Conservation (phyloP, 768 basidiomycete genomes). For the Leccinum variicolor region DNA sequence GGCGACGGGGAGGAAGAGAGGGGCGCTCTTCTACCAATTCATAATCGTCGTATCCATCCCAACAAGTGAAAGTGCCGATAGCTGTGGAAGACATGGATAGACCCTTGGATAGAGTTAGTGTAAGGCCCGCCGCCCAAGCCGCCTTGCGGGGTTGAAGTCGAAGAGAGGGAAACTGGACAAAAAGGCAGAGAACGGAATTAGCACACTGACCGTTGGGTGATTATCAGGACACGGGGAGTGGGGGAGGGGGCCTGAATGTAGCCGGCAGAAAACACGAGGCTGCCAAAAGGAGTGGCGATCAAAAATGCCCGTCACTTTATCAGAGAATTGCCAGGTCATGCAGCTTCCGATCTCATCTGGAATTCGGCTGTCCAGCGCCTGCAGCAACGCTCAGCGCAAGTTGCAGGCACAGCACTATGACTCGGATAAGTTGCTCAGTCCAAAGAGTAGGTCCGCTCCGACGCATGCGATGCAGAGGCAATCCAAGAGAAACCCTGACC, state of each 20-base stretch:
- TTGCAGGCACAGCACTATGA: not conserved
- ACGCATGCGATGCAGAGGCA: not conserved
- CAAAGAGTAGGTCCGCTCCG: no score
- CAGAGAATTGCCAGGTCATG: constrained; percentile 9
- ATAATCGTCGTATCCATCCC: constrained; percentile 30
- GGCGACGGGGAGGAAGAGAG: constrained; percentile 16
- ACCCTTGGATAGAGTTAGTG: constrained; percentile 1
- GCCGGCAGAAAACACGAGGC: constrained; percentile 34
- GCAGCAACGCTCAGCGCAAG: no score
- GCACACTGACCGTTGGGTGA: constrained; percentile 28
- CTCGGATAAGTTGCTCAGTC: not conserved
- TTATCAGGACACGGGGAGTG: constrained; percentile 28
- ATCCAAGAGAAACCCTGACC: not conserved
- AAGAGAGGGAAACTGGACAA: constrained; percentile 10
- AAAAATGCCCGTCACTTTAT: constrained; percentile 24
- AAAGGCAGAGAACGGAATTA: constrained; percentile 20
- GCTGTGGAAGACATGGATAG: constrained; percentile 30
- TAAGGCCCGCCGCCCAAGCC: constrained; percentile 18
- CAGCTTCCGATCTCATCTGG: constrained; percentile 10
- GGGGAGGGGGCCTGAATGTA: constrained; percentile 12
- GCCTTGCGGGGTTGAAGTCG: constrained; percentile 20
- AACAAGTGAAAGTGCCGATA: constrained; percentile 33
- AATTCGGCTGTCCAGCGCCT: not conserved
- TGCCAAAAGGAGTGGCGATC: constrained; percentile 29
- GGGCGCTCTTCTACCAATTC: constrained; percentile 21